These are phyloP conservation scores for Monotropa hypopitys DNA, from an alignment of 179 eudicot genomes.

Conservation along the genomic window DNA sequence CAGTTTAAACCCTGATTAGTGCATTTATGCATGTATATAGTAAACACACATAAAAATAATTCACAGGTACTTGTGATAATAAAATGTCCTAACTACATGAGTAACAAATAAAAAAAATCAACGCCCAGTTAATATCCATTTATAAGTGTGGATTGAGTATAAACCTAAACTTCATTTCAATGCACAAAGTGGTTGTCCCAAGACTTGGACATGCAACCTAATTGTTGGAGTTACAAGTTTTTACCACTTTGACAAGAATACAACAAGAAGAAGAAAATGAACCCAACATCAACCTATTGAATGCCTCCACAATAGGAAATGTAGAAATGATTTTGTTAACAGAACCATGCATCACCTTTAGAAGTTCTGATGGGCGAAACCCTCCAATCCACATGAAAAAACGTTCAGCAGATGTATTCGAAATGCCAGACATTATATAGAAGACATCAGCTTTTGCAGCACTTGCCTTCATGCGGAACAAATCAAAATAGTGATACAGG, in stretches of 20 bases:
- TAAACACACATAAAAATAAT: not conserved
- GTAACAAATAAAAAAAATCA: too few species aligned
- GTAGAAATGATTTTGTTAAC: not conserved
- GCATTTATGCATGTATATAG: not conserved
- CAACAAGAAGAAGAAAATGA: not conserved
- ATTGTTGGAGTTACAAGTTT: too few species aligned
- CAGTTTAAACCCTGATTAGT: not conserved
- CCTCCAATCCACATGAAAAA: slow-evolving; percentile 98
- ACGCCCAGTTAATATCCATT: not conserved
- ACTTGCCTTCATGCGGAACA: slow-evolving; percentile 61
- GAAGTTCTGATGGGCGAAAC: slow-evolving; percentile 87
- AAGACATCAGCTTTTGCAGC: slow-evolving; percentile 78
- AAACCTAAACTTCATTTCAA: too few species aligned
- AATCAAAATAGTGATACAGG: slow-evolving; percentile 67
- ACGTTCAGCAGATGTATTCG: slow-evolving; percentile 83
- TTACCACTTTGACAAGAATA: too few species aligned
- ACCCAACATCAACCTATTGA: not conserved
- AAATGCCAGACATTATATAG: slow-evolving; percentile 82
- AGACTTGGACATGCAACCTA: too few species aligned
- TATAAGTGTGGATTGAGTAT: too few species aligned
- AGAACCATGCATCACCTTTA: slow-evolving; percentile 43
- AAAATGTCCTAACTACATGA: not conserved
- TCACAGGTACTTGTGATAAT: not conserved
- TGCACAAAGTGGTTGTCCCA: too few species aligned
- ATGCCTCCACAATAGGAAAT: not conserved